Evolutionary conservation across 495 filamentous ascomycete genomes (phyloP).

Genomic region (Talaromyces ruber): DNA sequence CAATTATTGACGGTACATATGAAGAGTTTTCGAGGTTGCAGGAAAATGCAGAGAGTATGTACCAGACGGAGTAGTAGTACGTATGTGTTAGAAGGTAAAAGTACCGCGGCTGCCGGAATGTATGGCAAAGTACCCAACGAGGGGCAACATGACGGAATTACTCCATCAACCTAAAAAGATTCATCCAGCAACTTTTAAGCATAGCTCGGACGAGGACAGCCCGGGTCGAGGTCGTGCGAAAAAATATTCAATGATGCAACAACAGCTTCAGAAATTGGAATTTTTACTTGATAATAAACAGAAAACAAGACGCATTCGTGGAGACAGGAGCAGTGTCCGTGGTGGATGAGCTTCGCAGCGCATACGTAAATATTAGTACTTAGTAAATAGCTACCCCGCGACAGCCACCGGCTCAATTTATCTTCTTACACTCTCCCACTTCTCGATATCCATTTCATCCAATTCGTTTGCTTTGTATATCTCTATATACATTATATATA

Average conservation of each 20-base stretch:
- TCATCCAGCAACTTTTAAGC: neutral
- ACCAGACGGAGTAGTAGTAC: no score
- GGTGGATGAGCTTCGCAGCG: no score
- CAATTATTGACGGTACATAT: neutral
- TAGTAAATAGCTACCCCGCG: neutral
- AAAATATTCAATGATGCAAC: neutral
- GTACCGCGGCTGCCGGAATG: neutral
- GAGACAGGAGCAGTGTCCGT: neutral
- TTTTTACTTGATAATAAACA: neutral
- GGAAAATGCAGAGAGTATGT: no score
- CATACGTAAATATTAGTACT: neutral
- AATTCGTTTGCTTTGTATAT: neutral
- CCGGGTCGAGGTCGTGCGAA: neutral
- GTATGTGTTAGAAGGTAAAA: neutral
- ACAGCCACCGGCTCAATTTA: neutral
- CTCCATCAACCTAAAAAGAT: neutral
- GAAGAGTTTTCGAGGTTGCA: neutral
- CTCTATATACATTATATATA: neutral
- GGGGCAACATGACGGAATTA: slow-evolving; percentile 3
- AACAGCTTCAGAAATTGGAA: neutral
- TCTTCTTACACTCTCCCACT: neutral
- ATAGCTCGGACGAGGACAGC: no score
- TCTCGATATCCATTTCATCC: neutral
- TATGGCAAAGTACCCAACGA: neutral
- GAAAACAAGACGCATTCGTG: neutral